Percentiles rank a stretch among this genome's conserved stretches.
phyloP scores from a whole-genome alignment of 768 basidiomycete genomes.

The Termitomyces sp. region DNA sequence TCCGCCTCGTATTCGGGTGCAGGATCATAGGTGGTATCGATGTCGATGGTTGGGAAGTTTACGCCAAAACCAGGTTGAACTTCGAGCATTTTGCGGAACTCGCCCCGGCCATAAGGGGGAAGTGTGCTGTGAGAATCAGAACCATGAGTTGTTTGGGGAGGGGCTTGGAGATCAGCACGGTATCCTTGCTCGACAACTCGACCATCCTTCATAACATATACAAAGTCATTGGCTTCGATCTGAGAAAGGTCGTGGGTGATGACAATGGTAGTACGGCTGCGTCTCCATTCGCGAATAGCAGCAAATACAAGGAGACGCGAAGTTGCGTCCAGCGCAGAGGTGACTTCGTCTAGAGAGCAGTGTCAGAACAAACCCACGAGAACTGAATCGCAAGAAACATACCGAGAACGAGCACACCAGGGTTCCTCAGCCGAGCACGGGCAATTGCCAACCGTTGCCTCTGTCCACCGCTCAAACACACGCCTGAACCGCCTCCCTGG shows the following conservation, averaged over 20 bases:
- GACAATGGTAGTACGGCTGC: constrained; percentile 82
- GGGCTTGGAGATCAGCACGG: constrained; percentile 69
- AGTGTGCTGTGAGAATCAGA: neutral
- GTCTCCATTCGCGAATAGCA: constrained; percentile 63
- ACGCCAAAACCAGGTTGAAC: constrained; percentile 53
- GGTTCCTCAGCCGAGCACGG: constrained; percentile 79
- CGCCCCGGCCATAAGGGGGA: constrained; percentile 40
- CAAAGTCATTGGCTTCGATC: constrained; percentile 73
- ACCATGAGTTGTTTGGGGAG: constrained; percentile 8
- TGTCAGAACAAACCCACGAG: neutral
- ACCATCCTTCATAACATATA: constrained; percentile 87
- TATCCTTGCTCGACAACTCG: constrained; percentile 84
- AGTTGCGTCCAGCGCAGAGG: constrained; percentile 81
- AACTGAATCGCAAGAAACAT: constrained; percentile 23
- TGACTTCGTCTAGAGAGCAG: constrained; percentile 61
- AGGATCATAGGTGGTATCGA: constrained; percentile 45
- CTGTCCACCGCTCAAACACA: constrained; percentile 87
- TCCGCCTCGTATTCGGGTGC: constrained; percentile 11
- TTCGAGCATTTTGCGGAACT: constrained; percentile 69
- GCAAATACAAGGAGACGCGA: constrained; percentile 84
- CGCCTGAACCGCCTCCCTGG: constrained; percentile 27
- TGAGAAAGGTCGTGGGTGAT: constrained; percentile 96
- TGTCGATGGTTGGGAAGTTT: constrained; percentile 41
- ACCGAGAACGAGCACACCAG: constrained; percentile 90
- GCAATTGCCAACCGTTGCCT: constrained; percentile 89